Evolutionary conservation across 2,329 filamentous ascomycete species (phyloP).

Genomic region (Venturiaceae sp.): DNA sequence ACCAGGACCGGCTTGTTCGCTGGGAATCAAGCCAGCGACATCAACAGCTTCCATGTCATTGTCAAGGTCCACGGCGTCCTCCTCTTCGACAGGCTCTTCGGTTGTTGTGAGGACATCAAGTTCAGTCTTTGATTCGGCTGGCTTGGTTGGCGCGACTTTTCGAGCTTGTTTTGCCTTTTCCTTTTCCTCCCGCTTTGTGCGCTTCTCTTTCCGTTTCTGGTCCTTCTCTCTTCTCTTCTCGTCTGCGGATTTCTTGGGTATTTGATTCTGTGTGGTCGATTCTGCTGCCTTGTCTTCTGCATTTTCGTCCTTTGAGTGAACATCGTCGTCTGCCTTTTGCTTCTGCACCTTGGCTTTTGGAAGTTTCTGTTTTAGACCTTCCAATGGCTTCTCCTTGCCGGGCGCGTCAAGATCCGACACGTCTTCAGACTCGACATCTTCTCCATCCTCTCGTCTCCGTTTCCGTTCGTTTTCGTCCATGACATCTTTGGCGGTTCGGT

Average conservation of each 20-base stretch:
- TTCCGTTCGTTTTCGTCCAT: constrained; percentile 78
- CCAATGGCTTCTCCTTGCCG: constrained; percentile 25
- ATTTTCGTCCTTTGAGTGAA: constrained; percentile 13
- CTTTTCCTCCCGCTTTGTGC: constrained; percentile 18
- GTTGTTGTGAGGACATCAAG: constrained; percentile 20
- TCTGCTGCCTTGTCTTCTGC: constrained; percentile 13
- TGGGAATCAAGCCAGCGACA: neutral
- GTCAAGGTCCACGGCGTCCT: neutral
- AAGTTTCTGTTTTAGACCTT: constrained; percentile 22
- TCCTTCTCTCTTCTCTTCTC: constrained; percentile 24
- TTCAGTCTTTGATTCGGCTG: constrained; percentile 14
- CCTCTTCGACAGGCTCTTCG: constrained; percentile 14
- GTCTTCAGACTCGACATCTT: constrained; percentile 14
- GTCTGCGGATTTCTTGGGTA: constrained; percentile 8
- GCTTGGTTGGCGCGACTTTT: constrained; percentile 12
- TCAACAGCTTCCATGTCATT: constrained; percentile 5
- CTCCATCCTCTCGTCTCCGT: constrained; percentile 58
- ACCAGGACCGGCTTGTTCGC: neutral
- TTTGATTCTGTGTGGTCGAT: constrained; percentile 9
- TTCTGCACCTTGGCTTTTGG: constrained; percentile 33
- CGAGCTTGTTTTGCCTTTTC: constrained; percentile 20
- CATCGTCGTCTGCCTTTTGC: constrained; percentile 14
- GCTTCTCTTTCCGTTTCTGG: constrained; percentile 34
- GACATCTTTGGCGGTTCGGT: constrained; percentile 85
- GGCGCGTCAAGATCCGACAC: constrained; percentile 24